These are phyloP conservation scores for Diaporthe caulivora DNA, from an alignment of 2,329 filamentous ascomycete species.

Conservation along the genomic window DNA sequence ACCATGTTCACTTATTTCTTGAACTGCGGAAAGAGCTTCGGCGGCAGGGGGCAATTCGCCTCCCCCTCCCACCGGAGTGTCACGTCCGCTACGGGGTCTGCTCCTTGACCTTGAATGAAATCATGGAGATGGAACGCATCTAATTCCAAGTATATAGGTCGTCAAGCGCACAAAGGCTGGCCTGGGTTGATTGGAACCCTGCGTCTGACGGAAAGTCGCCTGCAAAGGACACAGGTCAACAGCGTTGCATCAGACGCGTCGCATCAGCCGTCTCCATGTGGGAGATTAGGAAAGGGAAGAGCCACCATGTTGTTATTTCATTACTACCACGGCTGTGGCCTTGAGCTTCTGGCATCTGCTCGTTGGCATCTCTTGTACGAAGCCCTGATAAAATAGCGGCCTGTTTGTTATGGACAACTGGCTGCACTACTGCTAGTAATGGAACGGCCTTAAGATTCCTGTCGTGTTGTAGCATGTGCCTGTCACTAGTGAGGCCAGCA, in stretches of 20 bases:
- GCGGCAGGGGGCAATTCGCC: too few relatives aligned
- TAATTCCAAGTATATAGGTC: slow-evolving; percentile 68
- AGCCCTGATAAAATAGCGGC: neutral
- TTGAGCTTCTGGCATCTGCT: neutral
- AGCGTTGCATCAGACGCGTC: neutral
- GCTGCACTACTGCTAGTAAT: neutral
- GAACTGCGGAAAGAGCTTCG: too few relatives aligned
- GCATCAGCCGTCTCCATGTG: neutral
- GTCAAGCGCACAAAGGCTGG: slow-evolving; percentile 90
- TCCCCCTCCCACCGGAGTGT: neutral
- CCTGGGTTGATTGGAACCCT: slow-evolving; percentile 67
- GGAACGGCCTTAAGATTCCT: neutral
- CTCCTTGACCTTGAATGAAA: neutral
- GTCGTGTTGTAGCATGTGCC: neutral
- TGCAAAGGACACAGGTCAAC: neutral
- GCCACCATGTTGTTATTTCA: neutral
- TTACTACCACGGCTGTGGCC: neutral
- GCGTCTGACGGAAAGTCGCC: neutral
- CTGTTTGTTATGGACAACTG: neutral
- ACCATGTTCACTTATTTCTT: neutral
- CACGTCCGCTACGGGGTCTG: neutral
- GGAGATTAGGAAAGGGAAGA: neutral
- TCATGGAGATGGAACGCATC: neutral
- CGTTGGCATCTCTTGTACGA: neutral
- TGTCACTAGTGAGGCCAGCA: neutral